Evolutionary conservation across 208 protist genomes (phyloP), one percentile per base, ranked within the genome.

Genomic region (Trypanosomatidae sp.): DNA sequence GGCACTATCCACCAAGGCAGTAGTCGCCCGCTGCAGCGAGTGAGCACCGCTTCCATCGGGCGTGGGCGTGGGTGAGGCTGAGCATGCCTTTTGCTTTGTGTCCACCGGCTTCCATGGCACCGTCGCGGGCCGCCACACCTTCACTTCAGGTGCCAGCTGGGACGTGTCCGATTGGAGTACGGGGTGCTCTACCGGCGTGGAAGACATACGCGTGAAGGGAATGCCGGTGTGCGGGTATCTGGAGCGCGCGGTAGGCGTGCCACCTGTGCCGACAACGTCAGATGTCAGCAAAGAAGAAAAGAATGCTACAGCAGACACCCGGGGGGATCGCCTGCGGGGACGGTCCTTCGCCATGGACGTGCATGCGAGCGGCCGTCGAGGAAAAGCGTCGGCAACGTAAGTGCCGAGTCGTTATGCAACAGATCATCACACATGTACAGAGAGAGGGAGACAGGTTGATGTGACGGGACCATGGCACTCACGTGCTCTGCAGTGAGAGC

Each of bases 81-180:
- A 49, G 39, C n/a, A 33, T 13, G 36, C 44, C 8, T 12, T 50
- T 5, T 50, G 30, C 58, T 56, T n/a, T 6, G 75, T 28, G n/a
- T 71, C 56, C 30, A 53, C 22, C 33, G 65, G 25, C 28, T 64
- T 58, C 75, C 75, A 80, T 22, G 75, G 75, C 64, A 62, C 59
- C 28, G 69, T 71, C 7, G 55, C 8, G 22, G 75, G 75, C 2
- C 75, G 75, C 75, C 75, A 80, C 33, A 75, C 70, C 33, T 74
- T 65, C 55, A 10, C 47, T 33, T 74, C 75, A 30, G 55, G 39
- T 25, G 44, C 22, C 6, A 13, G 7, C 60, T 65, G 60, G 22
- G 60, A n/a, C 13, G 64, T 30, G 44, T 53, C 25, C 1, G 64
- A 12, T 22, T 22, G 64, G 64, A 25, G 15, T 39, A 22, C 28